Base-by-base conservation (phyloP, 192 early-diverging fungal species). In the Irineochytrium annulatum region DNA sequence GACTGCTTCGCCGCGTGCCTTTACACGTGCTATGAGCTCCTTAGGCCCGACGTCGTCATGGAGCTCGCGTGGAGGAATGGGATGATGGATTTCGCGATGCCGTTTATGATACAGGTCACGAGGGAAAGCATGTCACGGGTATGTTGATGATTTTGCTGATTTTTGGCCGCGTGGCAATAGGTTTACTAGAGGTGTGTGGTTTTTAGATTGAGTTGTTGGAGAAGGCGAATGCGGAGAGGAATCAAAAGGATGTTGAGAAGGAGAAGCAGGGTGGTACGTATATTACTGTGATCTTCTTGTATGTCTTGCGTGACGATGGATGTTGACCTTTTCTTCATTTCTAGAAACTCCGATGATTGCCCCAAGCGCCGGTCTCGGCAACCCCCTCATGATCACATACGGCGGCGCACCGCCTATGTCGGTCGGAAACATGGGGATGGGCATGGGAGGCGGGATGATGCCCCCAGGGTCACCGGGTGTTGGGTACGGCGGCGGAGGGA, bases 1-100 rank as follows among this genome's bases (percentile, higher is more conserved):
- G 92, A 94, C 57, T 95, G 91, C 72, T 99, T 97, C 68, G 88
- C 97, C 3, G 92, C 95, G 19, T 88, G 87, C 62, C 70, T 97
- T 56, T 94, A 86, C 59, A 88, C 87, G 35, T 99, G 97, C 81
- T 99, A 97, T 67, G 95, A 99, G 60, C 72, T 97, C 53, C 77
- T 95, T 48, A 75, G 92, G 34, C 90, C 97, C 11, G 97, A 97
- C 74, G 83, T 95, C 5, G 90, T 97, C 5, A 72, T 97, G 77
- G 97, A 99, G 78, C 68, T 96, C 14, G 77, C 90, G 13, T 99
- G 95, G 97, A 72, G 92, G 13, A 83, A 94, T 63, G 80, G 86
- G 1, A 71, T 94, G 69, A 85, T 77, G 46, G 95, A 97, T 67
- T 94, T 93, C 81, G 89, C 95, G 6, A 96, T 97, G 93, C 97